Evolutionary conservation across 768 basidiomycete species (phyloP), one percentile per base, ranked within the genome.

Genomic region (Cubamyces lactineus): DNA sequence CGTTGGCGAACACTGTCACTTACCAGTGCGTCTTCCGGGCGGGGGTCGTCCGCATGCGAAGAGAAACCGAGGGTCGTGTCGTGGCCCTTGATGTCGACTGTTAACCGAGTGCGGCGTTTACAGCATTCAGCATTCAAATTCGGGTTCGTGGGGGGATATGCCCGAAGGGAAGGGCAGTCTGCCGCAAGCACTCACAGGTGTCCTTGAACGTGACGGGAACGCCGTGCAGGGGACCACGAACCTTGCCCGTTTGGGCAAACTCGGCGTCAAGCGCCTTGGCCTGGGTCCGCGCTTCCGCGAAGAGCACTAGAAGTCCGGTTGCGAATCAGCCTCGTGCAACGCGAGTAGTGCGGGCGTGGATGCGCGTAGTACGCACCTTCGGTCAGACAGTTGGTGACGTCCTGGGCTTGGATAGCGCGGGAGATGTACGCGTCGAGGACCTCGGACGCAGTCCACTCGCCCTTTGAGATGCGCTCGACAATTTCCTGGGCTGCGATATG

Each of bases 121-220:
- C 11, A 12, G 47, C 13, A 11, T 24, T 21, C 21, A 24, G 24
- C 19, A 15, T 34, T 40, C 46, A 26, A 17, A 24, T 23, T 47
- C 34, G 23, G 19, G 15, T 24, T 16, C 43, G 45, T 19, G n/a
- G 41, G 6, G 16, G 49, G 28, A 28, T 28, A 28, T 19, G 28
- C 49, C n/a, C 28, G 9, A 21, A 28, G 54, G 17, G 54, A 2
- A 19, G 17, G 23, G 26, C 26, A 7, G n/a, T 7, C 16, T 17
- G 43, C 16, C 17, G 43, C 28, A 28, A 28, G 43, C 13, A 47
- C 63, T 26, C 62, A 88, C 87, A 87, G 71, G 82, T 80, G 66
- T 94, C 92, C 73, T 94, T 91, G 72, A 91, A 82, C 71, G 86
- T 81, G 64, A 89, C 82, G 11, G 92, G 92, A 39, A 94, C 85